A percentile compares a stretch with the other conserved stretches of the same genome.
Evolutionary conservation across 2,329 filamentous ascomycete genomes (phyloP).

Genomic region (Aspergillus ochraceus): DNA sequence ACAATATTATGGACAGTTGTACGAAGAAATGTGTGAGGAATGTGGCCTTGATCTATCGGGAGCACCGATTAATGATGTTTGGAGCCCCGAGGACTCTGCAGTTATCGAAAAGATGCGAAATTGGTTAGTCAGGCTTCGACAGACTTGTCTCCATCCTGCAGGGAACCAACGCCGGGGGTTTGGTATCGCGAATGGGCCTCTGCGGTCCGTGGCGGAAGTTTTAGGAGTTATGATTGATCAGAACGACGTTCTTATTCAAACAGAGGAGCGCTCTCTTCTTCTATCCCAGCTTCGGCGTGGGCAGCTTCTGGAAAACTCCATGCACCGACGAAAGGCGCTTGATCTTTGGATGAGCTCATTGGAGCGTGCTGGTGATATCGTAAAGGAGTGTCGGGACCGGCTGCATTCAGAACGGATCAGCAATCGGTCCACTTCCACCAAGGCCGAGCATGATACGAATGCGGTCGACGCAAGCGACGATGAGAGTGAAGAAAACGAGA

Average conservation of each 20-base stretch:
- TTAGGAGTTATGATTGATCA: constrained; percentile 89
- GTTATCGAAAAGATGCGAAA: constrained; percentile 71
- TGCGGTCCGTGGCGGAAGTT: constrained; percentile 83
- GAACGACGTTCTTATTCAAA: constrained; percentile 65
- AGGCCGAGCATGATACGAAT: constrained; percentile 18
- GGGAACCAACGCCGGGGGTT: constrained; percentile 64
- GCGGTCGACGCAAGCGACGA: constrained; percentile 30
- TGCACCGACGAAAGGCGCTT: constrained; percentile 66
- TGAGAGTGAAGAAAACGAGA: constrained; percentile 41
- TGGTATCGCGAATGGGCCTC: constrained; percentile 63
- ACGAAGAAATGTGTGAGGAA: constrained; percentile 70
- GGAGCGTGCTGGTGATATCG: constrained; percentile 46
- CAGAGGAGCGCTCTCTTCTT: constrained; percentile 68
- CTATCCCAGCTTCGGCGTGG: constrained; percentile 66
- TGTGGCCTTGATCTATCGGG: constrained; percentile 68
- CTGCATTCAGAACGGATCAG: constrained; percentile 51
- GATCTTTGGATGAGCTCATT: constrained; percentile 65
- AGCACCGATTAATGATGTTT: constrained; percentile 59
- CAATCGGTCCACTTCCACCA: constrained; percentile 22
- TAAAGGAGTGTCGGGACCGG: constrained; percentile 65
- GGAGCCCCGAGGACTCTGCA: constrained; percentile 60
- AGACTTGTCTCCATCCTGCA: constrained; percentile 81
- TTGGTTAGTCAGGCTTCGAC: constrained; percentile 76
- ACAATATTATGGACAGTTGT: constrained; percentile 78
- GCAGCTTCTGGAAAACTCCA: constrained; percentile 76